A percentile compares a stretch with the other conserved stretches of the same genome.
phyloP scores from a whole-genome alignment of 148 eudicot species.

The Rhododendron henanense region DNA sequence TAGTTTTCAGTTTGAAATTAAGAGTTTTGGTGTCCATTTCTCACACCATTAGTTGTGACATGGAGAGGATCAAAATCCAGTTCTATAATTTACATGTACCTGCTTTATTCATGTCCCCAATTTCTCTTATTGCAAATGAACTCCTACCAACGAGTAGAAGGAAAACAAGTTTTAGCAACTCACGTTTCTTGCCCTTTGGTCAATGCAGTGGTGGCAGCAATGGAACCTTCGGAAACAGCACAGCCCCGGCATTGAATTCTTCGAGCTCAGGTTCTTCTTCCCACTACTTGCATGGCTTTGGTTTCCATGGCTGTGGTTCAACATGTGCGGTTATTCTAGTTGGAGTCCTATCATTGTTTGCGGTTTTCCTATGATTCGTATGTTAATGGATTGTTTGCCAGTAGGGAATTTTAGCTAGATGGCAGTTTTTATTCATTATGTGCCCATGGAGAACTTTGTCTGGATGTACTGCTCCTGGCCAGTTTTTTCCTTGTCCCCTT shows the following conservation, averaged over 20 bases:
- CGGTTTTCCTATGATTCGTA: constrained; percentile 13
- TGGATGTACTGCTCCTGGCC: not conserved
- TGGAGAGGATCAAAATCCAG: not conserved
- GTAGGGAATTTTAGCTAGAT: not conserved
- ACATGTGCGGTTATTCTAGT: constrained; percentile 6
- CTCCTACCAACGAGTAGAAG: not conserved
- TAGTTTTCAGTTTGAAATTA: not conserved
- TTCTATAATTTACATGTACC: not conserved
- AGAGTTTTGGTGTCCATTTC: not conserved
- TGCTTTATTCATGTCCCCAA: not conserved
- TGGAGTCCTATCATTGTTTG: constrained; percentile 26
- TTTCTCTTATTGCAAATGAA: not conserved
- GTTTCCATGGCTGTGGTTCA: constrained; percentile 10
- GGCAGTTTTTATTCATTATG: not conserved
- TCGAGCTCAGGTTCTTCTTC: constrained; percentile 34
- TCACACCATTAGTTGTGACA: not conserved
- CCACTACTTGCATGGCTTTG: not conserved
- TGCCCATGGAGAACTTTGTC: not conserved
- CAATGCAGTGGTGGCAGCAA: constrained; percentile 29
- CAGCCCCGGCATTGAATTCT: constrained; percentile 52
- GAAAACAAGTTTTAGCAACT: not conserved
- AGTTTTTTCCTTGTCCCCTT: not conserved
- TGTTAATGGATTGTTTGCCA: not conserved
- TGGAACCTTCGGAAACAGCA: constrained; percentile 41
- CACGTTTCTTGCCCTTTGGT: not conserved